phyloP scores from a whole-genome alignment of 2,329 filamentous ascomycete species.

The Fusarium coicis region DNA sequence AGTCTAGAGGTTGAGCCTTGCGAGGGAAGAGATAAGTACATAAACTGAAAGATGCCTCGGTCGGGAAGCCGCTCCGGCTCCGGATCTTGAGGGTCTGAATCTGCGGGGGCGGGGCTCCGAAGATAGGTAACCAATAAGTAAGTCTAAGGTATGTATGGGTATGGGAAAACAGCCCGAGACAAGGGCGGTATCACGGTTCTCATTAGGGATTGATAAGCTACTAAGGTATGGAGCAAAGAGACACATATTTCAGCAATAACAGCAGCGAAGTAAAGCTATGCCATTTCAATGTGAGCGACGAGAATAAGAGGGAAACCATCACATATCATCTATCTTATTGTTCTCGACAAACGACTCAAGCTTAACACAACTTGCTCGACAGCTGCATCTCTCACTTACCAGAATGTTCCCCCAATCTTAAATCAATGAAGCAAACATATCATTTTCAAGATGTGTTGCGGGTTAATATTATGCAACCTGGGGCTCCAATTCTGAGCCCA shows the following conservation, averaged over 20 bases:
- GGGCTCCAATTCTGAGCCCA: neutral
- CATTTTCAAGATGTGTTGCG: too few species aligned
- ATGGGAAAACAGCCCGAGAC: neutral
- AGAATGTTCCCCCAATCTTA: too few species aligned
- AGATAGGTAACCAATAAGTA: neutral
- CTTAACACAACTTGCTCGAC: neutral
- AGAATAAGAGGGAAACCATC: neutral
- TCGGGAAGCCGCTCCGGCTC: slow-evolving; percentile 32
- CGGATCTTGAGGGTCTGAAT: slow-evolving; percentile 30
- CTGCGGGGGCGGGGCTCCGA: slow-evolving; percentile 36
- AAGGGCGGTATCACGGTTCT: neutral
- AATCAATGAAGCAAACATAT: neutral
- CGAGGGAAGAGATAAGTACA: slow-evolving; percentile 11
- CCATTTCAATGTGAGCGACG: neutral
- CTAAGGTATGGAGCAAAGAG: neutral
- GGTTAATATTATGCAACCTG: neutral
- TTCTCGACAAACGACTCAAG: neutral
- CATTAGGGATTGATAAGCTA: neutral
- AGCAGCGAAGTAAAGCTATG: neutral
- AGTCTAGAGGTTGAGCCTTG: slow-evolving; percentile 2
- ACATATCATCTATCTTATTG: neutral
- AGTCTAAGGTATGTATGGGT: neutral
- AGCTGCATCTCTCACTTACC: neutral
- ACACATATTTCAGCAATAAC: neutral
- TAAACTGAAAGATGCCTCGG: slow-evolving; percentile 15